phyloP scores from a whole-genome alignment of 169 alveolate genomes.

The Miamiensis avidus region DNA sequence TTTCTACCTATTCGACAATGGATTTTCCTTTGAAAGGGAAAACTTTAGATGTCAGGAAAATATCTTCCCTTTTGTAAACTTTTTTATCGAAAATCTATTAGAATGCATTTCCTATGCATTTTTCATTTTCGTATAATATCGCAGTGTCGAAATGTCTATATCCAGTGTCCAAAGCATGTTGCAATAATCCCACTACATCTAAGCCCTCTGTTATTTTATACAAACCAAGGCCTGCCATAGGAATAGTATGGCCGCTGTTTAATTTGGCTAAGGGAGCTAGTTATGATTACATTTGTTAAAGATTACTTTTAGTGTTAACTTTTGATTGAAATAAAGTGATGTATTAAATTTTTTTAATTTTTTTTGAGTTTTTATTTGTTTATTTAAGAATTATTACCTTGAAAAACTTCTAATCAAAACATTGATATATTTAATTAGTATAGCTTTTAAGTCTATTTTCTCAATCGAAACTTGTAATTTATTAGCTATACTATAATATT shows the following conservation, averaged over 20 bases:
- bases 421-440: too few species aligned
- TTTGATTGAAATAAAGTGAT: too few species aligned
- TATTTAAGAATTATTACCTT: too few species aligned
- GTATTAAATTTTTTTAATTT: too few species aligned
- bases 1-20: slow-evolving; percentile 28
- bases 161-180: slow-evolving; percentile 37
- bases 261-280: background rate
- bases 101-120: slow-evolving; percentile 43
- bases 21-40: slow-evolving; percentile 29
- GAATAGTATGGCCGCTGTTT: slow-evolving; percentile 26
- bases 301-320: too few species aligned
- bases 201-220: slow-evolving; percentile 30
- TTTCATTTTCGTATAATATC: slow-evolving; percentile 49
- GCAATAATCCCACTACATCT: slow-evolving; percentile 33
- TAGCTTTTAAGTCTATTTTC: too few species aligned
- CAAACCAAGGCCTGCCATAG: slow-evolving; percentile 27
- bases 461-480: too few species aligned
- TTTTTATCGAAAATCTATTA: slow-evolving; percentile 45
- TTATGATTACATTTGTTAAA: too few species aligned
- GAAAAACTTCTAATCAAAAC: too few species aligned
- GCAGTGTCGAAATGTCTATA: slow-evolving; percentile 63
- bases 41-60: slow-evolving; percentile 49
- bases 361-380: too few species aligned
- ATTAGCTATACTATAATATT: too few species aligned
- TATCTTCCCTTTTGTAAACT: slow-evolving; percentile 49